Evolutionary conservation across 2,329 filamentous ascomycete species (phyloP).

Genomic region (Chalara sp.): DNA sequence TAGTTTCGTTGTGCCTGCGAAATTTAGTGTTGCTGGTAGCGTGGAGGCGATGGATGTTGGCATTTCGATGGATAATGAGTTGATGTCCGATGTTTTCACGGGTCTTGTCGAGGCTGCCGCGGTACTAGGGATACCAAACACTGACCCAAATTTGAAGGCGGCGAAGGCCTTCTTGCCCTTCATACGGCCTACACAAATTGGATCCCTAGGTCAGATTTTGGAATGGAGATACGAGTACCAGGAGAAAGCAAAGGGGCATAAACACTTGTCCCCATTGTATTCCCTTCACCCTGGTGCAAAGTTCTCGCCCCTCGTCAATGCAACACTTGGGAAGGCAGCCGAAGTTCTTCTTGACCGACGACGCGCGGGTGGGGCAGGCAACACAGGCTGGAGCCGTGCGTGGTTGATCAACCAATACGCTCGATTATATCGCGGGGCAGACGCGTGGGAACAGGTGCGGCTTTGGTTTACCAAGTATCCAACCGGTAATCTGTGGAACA

Average conservation of each 20-base stretch:
- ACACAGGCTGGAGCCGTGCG: conserved; percentile 40
- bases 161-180: not conserved
- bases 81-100: conserved; percentile 30
- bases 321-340: conserved; percentile 17
- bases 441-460: not conserved
- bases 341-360: conserved; percentile 24
- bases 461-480: conserved; percentile 42
- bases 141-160: no score
- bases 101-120: conserved; percentile 1
- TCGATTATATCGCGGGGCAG: conserved; percentile 31
- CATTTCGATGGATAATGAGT: conserved; percentile 33
- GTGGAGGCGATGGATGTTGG: conserved; percentile 20
- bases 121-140: not conserved
- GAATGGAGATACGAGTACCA: not conserved
- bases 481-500: no score
- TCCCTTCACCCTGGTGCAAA: conserved; percentile 38
- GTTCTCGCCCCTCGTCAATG: conserved; percentile 26
- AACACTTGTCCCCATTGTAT: conserved; percentile 44
- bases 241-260: conserved; percentile 38
- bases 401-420: conserved; percentile 42
- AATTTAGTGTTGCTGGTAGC: not conserved
- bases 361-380: conserved; percentile 30
- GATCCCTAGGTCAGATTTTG: not conserved
- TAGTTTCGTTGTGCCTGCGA: conserved; percentile 17
- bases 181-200: not conserved